Base-by-base conservation (phyloP, 176 grass and related monocot genomes). In the Poa annua region DNA sequence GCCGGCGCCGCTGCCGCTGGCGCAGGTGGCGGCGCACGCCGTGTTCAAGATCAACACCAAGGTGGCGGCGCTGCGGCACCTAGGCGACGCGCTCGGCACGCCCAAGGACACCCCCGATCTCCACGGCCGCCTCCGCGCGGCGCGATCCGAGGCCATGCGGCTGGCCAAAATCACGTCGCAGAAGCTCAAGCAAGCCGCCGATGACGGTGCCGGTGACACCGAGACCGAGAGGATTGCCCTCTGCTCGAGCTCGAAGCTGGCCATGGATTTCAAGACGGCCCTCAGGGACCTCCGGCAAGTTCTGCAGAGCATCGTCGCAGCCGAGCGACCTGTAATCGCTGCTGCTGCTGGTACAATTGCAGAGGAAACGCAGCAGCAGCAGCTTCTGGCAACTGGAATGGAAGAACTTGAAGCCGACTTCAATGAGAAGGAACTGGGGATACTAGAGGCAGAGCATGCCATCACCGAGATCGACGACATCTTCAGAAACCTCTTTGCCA, bases 11-110 rank as follows among this genome's bases (percentile, higher is more conserved):
- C 64, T 74, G 53, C 79, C 85, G 22, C 42, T 66, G 53, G 48
- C 85, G 16, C 85, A 74, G 72, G 85, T 81, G 17, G 80, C 90
- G 55, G 77, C 85, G 26, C 77, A 84, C 32, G 86, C 82, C 50
- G 82, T 97, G n/a, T 97, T 94, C 84, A 85, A 90, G 83, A 86
- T 97, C 53, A 92, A 84, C 53, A 97, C 94, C 85, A 85, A 88
- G 47, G 87, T 92, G 16, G 65, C 56, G 17, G 78, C 80, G 53
- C 91, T 94, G 75, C 83, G 89, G 71, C 81, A 80, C 51, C 91
- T 88, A 38, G 85, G 80, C 12, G 89, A 88, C 51, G 62, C 77
- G 19, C 85, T 97, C 35, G 85, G 80, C 56, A 86, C 89, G 20
- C 75, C 90, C 21, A 87, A 74, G 79, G 94, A 92, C 52, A 81